Base-by-base conservation (phyloP, 2,329 filamentous ascomycete species). In the Colletotrichum sp. region DNA sequence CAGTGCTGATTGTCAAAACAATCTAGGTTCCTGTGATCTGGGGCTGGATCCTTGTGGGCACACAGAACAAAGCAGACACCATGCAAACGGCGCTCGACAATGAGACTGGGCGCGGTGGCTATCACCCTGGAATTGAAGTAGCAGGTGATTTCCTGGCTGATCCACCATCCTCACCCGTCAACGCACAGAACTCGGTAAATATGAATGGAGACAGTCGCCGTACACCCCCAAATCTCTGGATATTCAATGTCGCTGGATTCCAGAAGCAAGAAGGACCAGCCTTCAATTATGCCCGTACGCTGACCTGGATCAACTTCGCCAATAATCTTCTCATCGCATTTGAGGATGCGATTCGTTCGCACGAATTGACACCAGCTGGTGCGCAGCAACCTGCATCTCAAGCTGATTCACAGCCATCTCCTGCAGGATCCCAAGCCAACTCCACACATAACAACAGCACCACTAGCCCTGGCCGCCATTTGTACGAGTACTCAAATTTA, bases 91-190 rank as follows among this genome's bases (percentile, higher is more conserved):
- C 36, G 16, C 36, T 39, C 16, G 15, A 16, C 36, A 2, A 39
- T 16, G 36, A 16, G 36, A 8, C 7, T 7, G 16, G 36, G 16
- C 7, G 0, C 3, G 15, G 2, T 3, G 16, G 16, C 8, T 9
- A n/a, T 21, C 44, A 7, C 1, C 44, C 44, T 52, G 44, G 3
- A 3, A 52, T 52, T 13, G 44, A 52, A 52, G 10, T 52, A 1
- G 44, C 44, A 21, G 44, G 0, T 21, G 44, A 0, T 0, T 2
- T 52, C 0, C n/a, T 3, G 2, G n/a, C 44, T 52, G 2, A 3
- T 52, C 2, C 44, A 21, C 7, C 39, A n/a, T n/a, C n/a, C n/a
- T n/a, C n/a, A n/a, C n/a, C n/a, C n/a, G n/a, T n/a, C n/a, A n/a
- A n/a, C n/a, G n/a, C n/a, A n/a, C n/a, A n/a, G n/a, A n/a, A n/a